These are phyloP conservation scores for Elymus sibiricus DNA, from an alignment of 176 grass and related monocot species.

Conservation along the genomic window DNA sequence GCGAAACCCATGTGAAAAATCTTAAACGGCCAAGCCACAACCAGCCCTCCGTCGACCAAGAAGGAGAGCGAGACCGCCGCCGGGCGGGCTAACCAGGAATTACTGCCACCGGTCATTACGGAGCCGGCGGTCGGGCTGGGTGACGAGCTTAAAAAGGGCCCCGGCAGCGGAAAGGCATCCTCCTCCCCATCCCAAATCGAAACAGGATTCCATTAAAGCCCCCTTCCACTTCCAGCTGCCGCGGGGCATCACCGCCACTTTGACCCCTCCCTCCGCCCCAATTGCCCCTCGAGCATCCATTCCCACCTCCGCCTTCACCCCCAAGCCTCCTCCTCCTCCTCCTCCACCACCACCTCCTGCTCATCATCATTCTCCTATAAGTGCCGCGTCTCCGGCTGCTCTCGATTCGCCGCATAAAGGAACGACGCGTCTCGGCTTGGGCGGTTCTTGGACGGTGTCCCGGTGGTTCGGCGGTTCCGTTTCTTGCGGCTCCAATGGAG, in stretches of 20 bases:
- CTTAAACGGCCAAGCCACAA: not conserved
- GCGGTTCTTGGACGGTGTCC: constrained; percentile 17
- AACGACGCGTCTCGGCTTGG: constrained; percentile 21
- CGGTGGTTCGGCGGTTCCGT: not conserved
- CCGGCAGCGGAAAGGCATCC: constrained; percentile 18
- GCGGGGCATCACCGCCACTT: constrained; percentile 41
- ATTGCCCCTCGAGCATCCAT: constrained; percentile 26
- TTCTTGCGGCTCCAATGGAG: constrained; percentile 32
- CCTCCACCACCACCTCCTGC: not conserved
- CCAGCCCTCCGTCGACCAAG: not conserved
- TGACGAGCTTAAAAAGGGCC: not conserved
- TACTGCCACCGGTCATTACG: not conserved
- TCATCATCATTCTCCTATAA: constrained; percentile 25
- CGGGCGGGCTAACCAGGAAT: not conserved
- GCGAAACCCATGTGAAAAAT: not conserved
- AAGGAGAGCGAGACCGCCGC: not conserved
- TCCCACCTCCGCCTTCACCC: not conserved
- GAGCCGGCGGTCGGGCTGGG: not conserved
- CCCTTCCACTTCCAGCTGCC: constrained; percentile 44
- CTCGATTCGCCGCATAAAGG: constrained; percentile 33
- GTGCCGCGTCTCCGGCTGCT: constrained; percentile 10
- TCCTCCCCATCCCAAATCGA: constrained; percentile 11
- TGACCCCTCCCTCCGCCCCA: constrained; percentile 29
- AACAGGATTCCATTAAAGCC: constrained; percentile 9
- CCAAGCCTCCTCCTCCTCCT: not conserved